Conservation (phyloP, 495 filamentous ascomycete species). For the Bathelium albidoporum region DNA sequence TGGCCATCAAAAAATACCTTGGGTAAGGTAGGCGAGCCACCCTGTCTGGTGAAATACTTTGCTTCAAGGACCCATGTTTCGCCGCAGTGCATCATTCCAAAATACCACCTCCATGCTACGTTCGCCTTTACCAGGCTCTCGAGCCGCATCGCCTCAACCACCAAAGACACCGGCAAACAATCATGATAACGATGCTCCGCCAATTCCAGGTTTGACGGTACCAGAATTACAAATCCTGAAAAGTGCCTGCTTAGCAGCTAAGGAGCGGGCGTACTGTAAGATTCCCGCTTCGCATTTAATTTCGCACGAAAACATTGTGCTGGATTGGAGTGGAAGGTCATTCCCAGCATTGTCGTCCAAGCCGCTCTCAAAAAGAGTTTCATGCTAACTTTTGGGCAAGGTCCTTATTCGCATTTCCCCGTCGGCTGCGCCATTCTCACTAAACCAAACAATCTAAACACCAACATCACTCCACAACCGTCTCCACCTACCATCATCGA, state of each 20-base stretch:
- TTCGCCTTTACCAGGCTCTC: neutral
- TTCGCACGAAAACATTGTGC: too few relatives aligned
- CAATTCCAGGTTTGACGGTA: slow-evolving; percentile 41
- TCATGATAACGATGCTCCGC: slow-evolving; percentile 15
- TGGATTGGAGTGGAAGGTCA: too few relatives aligned
- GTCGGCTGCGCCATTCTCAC: slow-evolving; percentile 73
- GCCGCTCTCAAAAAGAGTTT: neutral
- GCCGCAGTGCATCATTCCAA: slow-evolving; percentile 1
- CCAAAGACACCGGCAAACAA: neutral
- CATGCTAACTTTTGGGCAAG: too few relatives aligned
- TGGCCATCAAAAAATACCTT: too few relatives aligned
- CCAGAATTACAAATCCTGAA: slow-evolving; percentile 53
- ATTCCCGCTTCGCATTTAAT: slow-evolving; percentile 3
- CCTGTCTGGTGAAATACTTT: too few relatives aligned
- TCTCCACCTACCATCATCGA: slow-evolving; percentile 22
- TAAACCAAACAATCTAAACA: slow-evolving; percentile 1
- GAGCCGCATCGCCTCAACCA: neutral
- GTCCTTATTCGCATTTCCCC: slow-evolving; percentile 86
- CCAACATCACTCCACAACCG: slow-evolving; percentile 37
- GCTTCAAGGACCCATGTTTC: neutral
- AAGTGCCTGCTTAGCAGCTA: slow-evolving; percentile 50
- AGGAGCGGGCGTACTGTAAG: slow-evolving; percentile 66
- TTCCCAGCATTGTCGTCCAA: too few relatives aligned
- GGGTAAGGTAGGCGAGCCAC: too few relatives aligned
- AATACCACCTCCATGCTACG: slow-evolving; percentile 2